phyloP scores from a whole-genome alignment of 441 rosid genomes.

The Mallotus repandus region DNA sequence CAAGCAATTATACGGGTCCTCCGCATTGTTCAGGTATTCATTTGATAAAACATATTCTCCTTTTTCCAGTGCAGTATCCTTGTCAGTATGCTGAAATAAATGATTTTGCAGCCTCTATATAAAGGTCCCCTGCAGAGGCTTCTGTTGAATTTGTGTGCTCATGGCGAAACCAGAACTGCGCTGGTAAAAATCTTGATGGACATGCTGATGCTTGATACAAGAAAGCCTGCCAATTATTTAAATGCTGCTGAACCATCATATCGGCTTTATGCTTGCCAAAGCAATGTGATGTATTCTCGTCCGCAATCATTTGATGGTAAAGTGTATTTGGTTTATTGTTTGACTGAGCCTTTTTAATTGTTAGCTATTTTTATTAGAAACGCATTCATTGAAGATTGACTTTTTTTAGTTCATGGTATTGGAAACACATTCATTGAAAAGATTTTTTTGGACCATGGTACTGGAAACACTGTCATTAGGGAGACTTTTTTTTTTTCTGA shows the following conservation, averaged over 20 bases:
- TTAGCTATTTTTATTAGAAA: neutral
- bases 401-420: no score
- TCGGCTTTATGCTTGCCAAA: slow-evolving; percentile 95
- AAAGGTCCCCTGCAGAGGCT: slow-evolving; percentile 97
- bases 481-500: neutral
- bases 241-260: slow-evolving; percentile 66
- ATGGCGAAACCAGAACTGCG: slow-evolving; percentile 77
- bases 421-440: neutral
- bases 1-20: slow-evolving; percentile 89
- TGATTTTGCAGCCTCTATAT: slow-evolving; percentile 72
- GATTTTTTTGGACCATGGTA: no score
- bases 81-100: slow-evolving; percentile 17
- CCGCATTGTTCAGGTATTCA: slow-evolving; percentile 86
- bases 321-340: slow-evolving; percentile 19
- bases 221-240: slow-evolving; percentile 45
- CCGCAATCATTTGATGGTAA: slow-evolving; percentile 93
- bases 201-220: slow-evolving; percentile 83
- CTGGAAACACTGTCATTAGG: no score
- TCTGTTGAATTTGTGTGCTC: slow-evolving; percentile 88
- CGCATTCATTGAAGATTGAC: neutral
- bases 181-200: slow-evolving; percentile 84
- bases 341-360: neutral
- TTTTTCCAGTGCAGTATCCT: slow-evolving; percentile 10
- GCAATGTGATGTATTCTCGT: slow-evolving; percentile 90
- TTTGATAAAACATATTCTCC: slow-evolving; percentile 8